phyloP scores from a whole-genome alignment of 2,329 filamentous ascomycete genomes.

The Aspergillus sp. region DNA sequence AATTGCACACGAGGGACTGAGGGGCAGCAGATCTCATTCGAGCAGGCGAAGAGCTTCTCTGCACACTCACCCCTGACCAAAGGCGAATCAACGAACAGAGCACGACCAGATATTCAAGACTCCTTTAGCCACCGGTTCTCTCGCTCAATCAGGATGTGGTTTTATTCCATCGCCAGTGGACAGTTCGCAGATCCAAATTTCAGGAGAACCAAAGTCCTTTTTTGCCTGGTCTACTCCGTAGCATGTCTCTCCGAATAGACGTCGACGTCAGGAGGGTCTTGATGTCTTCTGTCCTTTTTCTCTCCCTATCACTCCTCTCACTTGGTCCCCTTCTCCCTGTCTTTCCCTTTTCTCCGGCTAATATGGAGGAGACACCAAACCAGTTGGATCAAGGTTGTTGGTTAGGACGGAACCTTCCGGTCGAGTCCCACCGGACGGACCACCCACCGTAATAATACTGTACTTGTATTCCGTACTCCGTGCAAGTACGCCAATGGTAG shows the following conservation, averaged over 20 bases:
- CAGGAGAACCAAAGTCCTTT: constrained; percentile 1
- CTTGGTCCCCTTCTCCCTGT: no score
- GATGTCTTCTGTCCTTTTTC: no score
- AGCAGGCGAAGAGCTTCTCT: neutral
- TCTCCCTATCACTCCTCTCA: no score
- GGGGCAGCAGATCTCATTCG: neutral
- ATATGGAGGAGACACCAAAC: neutral
- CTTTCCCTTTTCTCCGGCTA: no score
- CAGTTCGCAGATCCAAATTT: constrained; percentile 22
- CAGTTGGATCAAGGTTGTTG: neutral
- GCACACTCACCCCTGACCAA: no score
- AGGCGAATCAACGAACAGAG: no score
- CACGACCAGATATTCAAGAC: neutral
- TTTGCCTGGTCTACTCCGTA: no score
- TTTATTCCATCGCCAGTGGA: constrained; percentile 9
- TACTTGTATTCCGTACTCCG: no score
- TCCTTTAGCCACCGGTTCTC: neutral
- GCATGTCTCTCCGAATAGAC: no score
- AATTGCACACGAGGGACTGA: neutral
- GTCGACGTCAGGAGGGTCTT: no score
- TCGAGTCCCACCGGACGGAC: neutral
- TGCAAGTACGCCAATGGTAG: no score
- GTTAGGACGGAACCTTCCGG: neutral
- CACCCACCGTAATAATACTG: neutral
- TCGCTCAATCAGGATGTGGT: neutral